Evolutionary conservation across 1,139 yeast genomes (phyloP), one percentile per base, ranked within the genome.

Genomic region (Diutina rugosa): DNA sequence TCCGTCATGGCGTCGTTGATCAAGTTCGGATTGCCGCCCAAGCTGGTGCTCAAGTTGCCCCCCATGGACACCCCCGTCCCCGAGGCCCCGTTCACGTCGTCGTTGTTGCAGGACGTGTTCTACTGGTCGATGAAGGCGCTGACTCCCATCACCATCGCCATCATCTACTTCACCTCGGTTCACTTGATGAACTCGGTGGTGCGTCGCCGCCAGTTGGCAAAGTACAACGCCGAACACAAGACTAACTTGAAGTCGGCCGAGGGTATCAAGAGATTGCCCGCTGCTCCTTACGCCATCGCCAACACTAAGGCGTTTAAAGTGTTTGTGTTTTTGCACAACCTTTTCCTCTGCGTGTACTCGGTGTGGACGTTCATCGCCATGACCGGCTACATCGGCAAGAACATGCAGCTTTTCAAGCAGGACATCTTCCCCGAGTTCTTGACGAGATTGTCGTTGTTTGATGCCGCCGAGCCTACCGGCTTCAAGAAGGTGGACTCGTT

Each of bases 331-430:
- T 63, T 81, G 51, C 93, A 85, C 69, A 85, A 85, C 65, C 64
- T 82, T 26, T 78, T 80, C 54, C 77, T 85, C 55, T 85, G 90
- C 65, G 68, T 74, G 35, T 85, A 85, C 70, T 84, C 90, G 4
- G 79, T 80, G 41, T 85, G 90, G 90, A 84, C 90, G 6, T 84
- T 84, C 62, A 56, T 81, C 18, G 89, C 90, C n/a, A 84, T 85
- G 84, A 68, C 79, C 35, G 64, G 73, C 14, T 74, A 85, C 30
- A 79, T 84, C 62, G 67, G 72, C 57, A 64, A 64, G 58, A 73
- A 73, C 59, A 72, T 69, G 66, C 65, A 66, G 60, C 57, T 51
- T 45, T 63, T 62, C 55, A 30, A n/a, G 44, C 32, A 38, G 10
- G 41, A 30, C 28, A 32, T 49, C 6, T 49, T 49, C 53, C 53